Evolutionary conservation across 2,329 filamentous ascomycete species (phyloP).

Genomic region (Alternaria novae-zelandiae): DNA sequence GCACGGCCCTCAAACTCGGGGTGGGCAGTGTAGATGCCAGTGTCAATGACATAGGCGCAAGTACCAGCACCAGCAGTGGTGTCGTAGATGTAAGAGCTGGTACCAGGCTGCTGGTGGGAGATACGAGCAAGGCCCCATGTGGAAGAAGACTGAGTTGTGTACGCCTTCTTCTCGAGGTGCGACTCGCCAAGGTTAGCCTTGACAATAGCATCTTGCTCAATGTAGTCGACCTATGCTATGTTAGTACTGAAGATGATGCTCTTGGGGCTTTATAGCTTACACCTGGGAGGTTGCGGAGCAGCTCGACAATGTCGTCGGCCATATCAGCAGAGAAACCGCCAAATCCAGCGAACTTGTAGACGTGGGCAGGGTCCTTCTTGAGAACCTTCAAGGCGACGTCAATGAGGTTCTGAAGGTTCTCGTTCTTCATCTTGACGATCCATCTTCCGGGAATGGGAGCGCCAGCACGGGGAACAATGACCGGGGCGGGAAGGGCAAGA

Average conservation of each 20-base stretch:
- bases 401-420: slow-evolving; percentile 34
- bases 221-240: slow-evolving; percentile 42
- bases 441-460: slow-evolving; percentile 51
- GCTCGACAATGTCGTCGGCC: slow-evolving; percentile 34
- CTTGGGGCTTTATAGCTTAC: slow-evolving; percentile 19
- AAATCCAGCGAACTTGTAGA: slow-evolving; percentile 48
- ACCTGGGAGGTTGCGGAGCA: slow-evolving; percentile 38
- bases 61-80: slow-evolving; percentile 45
- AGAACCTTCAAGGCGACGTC: slow-evolving; percentile 36
- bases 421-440: slow-evolving; percentile 55
- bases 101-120: slow-evolving; percentile 42
- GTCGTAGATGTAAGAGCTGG: slow-evolving; percentile 49
- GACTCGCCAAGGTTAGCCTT: slow-evolving; percentile 33
- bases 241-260: slow-evolving; percentile 2
- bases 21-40: slow-evolving; percentile 65
- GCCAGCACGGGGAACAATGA: slow-evolving; percentile 48
- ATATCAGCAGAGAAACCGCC: slow-evolving; percentile 50
- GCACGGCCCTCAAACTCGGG: slow-evolving; percentile 50
- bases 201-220: slow-evolving; percentile 50
- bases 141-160: slow-evolving; percentile 47
- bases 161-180: slow-evolving; percentile 40
- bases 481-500: slow-evolving; percentile 46
- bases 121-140: slow-evolving; percentile 53
- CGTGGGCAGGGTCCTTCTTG: slow-evolving; percentile 38
- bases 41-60: slow-evolving; percentile 70